phyloP scores from a whole-genome alignment of 495 filamentous ascomycete species.

The Penicillium roqueforti region DNA sequence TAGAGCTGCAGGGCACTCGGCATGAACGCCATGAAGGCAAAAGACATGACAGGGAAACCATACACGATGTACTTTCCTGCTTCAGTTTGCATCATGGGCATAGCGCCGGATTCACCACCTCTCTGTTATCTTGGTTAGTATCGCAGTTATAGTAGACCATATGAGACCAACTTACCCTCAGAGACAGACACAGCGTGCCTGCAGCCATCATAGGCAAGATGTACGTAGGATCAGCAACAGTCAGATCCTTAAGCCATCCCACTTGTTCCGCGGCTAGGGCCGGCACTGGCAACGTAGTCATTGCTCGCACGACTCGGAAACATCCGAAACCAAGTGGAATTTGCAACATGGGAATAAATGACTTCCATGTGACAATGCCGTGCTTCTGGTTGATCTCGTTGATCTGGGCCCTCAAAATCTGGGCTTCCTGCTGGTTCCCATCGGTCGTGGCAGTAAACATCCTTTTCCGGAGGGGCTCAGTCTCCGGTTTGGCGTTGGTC shows the following conservation, averaged over 20 bases:
- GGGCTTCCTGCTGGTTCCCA: constrained; percentile 40
- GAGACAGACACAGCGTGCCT: constrained; percentile 45
- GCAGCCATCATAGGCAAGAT: constrained; percentile 61
- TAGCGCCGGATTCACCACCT: constrained; percentile 50
- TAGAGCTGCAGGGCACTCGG: constrained; percentile 69
- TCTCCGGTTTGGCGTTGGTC: constrained; percentile 37
- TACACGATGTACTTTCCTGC: constrained; percentile 49
- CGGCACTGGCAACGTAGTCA: constrained; percentile 76
- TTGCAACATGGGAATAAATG: constrained; percentile 59
- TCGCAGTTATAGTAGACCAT: neutral
- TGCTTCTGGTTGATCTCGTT: constrained; percentile 42
- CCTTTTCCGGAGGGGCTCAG: constrained; percentile 27
- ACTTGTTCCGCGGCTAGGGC: constrained; percentile 63
- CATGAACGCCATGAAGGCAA: constrained; percentile 58
- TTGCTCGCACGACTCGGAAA: constrained; percentile 70
- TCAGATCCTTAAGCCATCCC: constrained; percentile 77
- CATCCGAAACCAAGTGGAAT: constrained; percentile 71
- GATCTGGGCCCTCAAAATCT: constrained; percentile 45
- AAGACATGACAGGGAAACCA: constrained; percentile 57
- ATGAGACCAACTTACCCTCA: constrained; percentile 50
- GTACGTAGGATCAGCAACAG: constrained; percentile 68
- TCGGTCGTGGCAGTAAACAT: constrained; percentile 39
- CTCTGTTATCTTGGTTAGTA: constrained; percentile 29
- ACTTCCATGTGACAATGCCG: constrained; percentile 51
- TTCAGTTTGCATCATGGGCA: constrained; percentile 27